Evolutionary conservation across 805 yeast species (phyloP).

Genomic region (Cyberlindnera saturnus): DNA sequence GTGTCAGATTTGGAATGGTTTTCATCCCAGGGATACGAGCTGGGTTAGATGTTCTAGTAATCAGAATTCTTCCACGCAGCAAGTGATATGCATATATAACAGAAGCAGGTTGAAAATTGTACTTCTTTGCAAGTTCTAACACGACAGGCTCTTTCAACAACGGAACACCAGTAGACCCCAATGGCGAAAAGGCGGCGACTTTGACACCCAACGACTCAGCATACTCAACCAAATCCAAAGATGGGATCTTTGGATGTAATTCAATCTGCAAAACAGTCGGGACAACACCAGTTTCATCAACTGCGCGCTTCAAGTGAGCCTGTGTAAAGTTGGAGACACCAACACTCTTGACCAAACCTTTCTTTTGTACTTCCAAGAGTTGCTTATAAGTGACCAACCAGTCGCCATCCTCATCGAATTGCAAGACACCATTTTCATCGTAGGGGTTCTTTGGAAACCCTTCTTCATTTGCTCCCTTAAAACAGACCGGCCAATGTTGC

Average conservation of each 20-base stretch:
- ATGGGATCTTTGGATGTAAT: slow-evolving; percentile 69
- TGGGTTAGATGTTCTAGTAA: slow-evolving; percentile 70
- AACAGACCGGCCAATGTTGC: slow-evolving; percentile 82
- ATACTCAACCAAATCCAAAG: slow-evolving; percentile 47
- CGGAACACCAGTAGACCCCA: slow-evolving; percentile 65
- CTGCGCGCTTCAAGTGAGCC: slow-evolving; percentile 32
- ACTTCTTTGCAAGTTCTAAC: slow-evolving; percentile 48
- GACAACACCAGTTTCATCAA: slow-evolving; percentile 37
- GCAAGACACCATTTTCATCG: slow-evolving; percentile 28
- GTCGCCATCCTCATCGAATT: slow-evolving; percentile 33
- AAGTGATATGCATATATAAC: slow-evolving; percentile 61
- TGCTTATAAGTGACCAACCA: slow-evolving; percentile 47
- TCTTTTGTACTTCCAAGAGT: slow-evolving; percentile 47
- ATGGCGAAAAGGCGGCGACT: slow-evolving; percentile 54
- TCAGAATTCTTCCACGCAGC: slow-evolving; percentile 49
- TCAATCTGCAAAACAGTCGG: slow-evolving; percentile 62
- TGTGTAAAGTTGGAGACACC: slow-evolving; percentile 54
- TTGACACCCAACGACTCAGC: slow-evolving; percentile 47
- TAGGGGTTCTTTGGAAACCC: slow-evolving; percentile 34
- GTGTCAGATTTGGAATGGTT: slow-evolving; percentile 29
- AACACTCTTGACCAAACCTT: slow-evolving; percentile 42
- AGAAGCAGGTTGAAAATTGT: slow-evolving; percentile 46
- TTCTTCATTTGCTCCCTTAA: slow-evolving; percentile 54
- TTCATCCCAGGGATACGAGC: slow-evolving; percentile 46
- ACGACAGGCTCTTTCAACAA: slow-evolving; percentile 46